Conservation (phyloP, 2,329 filamentous ascomycete genomes). For the Fusarium praegraminearum region DNA sequence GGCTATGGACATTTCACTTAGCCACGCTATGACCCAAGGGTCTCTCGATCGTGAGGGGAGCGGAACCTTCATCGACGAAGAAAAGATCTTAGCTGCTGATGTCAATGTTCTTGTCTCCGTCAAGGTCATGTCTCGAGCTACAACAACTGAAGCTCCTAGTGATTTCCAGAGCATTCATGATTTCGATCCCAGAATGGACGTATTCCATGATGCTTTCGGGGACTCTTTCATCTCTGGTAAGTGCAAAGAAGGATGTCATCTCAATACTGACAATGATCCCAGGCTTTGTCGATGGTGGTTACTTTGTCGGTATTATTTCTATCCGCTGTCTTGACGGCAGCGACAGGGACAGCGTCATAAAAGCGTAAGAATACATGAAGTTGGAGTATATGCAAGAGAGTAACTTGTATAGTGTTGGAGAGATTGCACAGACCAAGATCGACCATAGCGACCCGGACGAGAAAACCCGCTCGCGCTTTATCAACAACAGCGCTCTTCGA, state of each 20-base stretch:
- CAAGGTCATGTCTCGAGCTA: conserved; percentile 17
- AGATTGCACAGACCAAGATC: not conserved
- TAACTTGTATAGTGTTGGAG: not conserved
- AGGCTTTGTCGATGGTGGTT: conserved; percentile 24
- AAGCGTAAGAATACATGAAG: not conserved
- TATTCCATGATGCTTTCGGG: conserved; percentile 8
- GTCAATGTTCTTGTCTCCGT: conserved; percentile 17
- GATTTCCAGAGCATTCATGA: not conserved
- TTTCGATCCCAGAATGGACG: not conserved
- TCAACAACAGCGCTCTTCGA: not conserved
- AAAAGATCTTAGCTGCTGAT: conserved; percentile 20
- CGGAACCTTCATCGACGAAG: not conserved
- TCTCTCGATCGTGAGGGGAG: not conserved
- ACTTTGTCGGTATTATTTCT: conserved; percentile 10
- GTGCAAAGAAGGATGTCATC: fast-evolving
- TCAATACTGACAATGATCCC: not conserved
- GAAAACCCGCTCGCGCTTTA: not conserved
- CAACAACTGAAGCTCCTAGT: not conserved
- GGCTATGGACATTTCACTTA: conserved; percentile 8
- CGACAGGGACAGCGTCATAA: not conserved
- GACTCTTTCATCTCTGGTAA: conserved; percentile 7
- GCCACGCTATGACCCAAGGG: conserved; percentile 11
- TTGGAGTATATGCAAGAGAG: fast-evolving
- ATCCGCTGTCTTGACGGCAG: not conserved
- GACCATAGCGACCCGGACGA: not conserved